Evolutionary conservation across 495 filamentous ascomycete genomes (phyloP).

Genomic region (Penicillium salamii): DNA sequence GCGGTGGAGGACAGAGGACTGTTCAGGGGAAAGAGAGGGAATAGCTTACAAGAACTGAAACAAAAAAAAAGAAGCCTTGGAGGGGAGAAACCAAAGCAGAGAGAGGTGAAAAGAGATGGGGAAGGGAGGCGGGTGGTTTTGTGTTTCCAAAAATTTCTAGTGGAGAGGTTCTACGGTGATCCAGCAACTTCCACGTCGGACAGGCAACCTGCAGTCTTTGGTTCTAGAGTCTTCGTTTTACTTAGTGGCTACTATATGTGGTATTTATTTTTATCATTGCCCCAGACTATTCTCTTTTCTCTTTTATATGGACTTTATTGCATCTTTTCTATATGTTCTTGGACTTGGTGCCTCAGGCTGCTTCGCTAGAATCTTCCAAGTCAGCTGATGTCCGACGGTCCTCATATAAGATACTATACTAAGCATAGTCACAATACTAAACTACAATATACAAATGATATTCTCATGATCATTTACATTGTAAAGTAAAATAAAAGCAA

Average conservation of each 20-base stretch:
- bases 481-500: conserved; percentile 3
- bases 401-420: no score
- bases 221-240: conserved; percentile 30
- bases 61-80: conserved; percentile 15
- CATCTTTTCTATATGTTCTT: no score
- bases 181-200: conserved; percentile 45
- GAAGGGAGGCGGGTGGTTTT: conserved; percentile 26
- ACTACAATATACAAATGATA: no score
- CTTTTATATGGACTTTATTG: no score
- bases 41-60: conserved; percentile 16
- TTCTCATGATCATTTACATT: conserved; percentile 1
- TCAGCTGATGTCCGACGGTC: conserved; percentile 8
- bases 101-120: conserved; percentile 16
- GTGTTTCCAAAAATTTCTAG: conserved; percentile 34
- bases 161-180: conserved; percentile 43
- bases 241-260: no score
- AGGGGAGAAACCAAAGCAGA: conserved; percentile 23
- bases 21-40: neutral
- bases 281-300: neutral
- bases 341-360: conserved; percentile 13
- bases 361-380: conserved; percentile 8
- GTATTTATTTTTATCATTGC: neutral
- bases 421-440: no score
- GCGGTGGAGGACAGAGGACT: neutral
- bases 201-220: conserved; percentile 17